Evolutionary conservation across 2,329 filamentous ascomycete genomes (phyloP).

Genomic region (Aspergillus unguis): DNA sequence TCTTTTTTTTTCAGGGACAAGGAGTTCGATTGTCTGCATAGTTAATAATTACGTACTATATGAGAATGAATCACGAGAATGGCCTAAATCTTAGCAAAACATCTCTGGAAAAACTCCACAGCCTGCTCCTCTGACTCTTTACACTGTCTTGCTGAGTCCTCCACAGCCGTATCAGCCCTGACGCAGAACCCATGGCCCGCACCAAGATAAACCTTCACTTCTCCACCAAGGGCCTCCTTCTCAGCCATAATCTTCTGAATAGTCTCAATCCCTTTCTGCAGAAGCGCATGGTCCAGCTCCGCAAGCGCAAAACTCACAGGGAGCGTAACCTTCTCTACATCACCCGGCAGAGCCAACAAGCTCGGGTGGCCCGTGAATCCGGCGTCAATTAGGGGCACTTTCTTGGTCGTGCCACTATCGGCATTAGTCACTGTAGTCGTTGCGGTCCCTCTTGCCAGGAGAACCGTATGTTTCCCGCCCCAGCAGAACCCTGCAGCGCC

Average conservation of each 20-base stretch:
- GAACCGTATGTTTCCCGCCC: constrained; percentile 56
- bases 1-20: background rate
- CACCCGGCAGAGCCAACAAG: constrained; percentile 46
- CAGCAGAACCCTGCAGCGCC: constrained; percentile 62
- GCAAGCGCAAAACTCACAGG: constrained; percentile 25
- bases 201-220: constrained; percentile 26
- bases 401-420: constrained; percentile 10
- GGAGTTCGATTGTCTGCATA: no score
- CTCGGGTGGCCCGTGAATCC: constrained; percentile 56
- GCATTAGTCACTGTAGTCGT: background rate
- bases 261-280: constrained; percentile 18
- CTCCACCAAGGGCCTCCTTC: constrained; percentile 22
- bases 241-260: constrained; percentile 22
- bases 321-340: constrained; percentile 37
- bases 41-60: background rate
- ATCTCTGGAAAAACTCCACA: constrained; percentile 16
- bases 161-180: constrained; percentile 21
- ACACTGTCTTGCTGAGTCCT: constrained; percentile 11
- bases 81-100: constrained; percentile 10
- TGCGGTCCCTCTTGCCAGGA: constrained; percentile 43
- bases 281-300: constrained; percentile 20
- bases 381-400: constrained; percentile 46
- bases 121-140: constrained; percentile 18
- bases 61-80: background rate
- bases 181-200: constrained; percentile 30